These are phyloP conservation scores for Cladobotryum protrusum DNA, from an alignment of 2,329 filamentous ascomycete genomes.

Conservation along the genomic window DNA sequence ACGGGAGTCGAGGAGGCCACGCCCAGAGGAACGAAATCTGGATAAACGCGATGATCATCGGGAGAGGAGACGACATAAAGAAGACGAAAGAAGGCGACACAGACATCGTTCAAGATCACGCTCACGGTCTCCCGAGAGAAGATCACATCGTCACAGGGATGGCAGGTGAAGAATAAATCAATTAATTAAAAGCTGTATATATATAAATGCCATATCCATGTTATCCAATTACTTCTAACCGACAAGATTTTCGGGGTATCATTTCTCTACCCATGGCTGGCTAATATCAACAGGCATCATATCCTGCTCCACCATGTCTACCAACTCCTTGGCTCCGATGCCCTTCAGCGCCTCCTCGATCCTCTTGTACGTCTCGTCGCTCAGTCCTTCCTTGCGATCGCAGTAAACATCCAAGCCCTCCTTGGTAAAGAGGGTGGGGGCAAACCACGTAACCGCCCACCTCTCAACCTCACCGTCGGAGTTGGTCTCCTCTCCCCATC, in stretches of 20 bases:
- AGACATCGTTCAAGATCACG: conserved; percentile 12
- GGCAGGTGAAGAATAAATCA: conserved; percentile 12
- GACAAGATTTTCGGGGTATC: not conserved
- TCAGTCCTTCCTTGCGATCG: conserved; percentile 54
- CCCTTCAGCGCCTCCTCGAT: conserved; percentile 48
- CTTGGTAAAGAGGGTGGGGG: conserved; percentile 74
- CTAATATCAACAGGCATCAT: conserved; percentile 47
- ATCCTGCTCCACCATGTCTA: conserved; percentile 40
- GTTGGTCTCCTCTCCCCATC: conserved; percentile 55
- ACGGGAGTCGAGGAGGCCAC: conserved; percentile 3
- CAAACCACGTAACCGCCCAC: conserved; percentile 82
- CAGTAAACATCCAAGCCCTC: conserved; percentile 77
- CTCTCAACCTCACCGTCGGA: conserved; percentile 40
- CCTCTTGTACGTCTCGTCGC: conserved; percentile 46
- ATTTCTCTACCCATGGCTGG: conserved; percentile 42
- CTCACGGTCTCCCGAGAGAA: conserved; percentile 14
- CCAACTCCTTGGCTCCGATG: conserved; percentile 48
- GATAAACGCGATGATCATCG: conserved; percentile 10
- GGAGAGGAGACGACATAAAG: conserved; percentile 13
- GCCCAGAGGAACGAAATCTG: conserved; percentile 13
- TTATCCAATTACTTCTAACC: conserved; percentile 1
- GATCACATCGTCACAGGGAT: conserved; percentile 11
- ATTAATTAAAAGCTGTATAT: no score
- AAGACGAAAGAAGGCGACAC: conserved; percentile 14
- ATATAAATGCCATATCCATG: not conserved